Percentiles rank a stretch among this genome's conserved stretches.
Conservation (phyloP, 78 protist species). For the Dictyostelium capitatum region DNA sequence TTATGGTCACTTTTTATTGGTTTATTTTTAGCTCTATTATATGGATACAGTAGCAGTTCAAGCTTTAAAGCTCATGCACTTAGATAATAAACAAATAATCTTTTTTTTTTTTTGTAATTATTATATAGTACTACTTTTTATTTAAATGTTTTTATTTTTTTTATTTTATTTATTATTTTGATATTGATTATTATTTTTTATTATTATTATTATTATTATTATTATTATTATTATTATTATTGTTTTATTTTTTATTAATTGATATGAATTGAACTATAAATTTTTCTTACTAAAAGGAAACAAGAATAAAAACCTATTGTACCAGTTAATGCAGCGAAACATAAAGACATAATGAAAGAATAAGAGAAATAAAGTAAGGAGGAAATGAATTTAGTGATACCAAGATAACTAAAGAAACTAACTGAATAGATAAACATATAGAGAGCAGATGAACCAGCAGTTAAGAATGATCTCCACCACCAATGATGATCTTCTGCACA, state of each 20-base stretch:
- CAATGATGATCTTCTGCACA: constrained; percentile 96
- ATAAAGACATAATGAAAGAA: constrained; percentile 84
- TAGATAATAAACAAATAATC: not conserved
- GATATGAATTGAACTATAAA: constrained; percentile 88
- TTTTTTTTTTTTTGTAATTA: too few relatives aligned
- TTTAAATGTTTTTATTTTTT: not conserved
- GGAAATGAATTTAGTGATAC: constrained; percentile 74
- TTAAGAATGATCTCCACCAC: constrained; percentile 99
- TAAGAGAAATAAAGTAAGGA: constrained; percentile 94
- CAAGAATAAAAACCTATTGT: constrained; percentile 91
- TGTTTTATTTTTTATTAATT: constrained; percentile 16
- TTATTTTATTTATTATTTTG: not conserved
- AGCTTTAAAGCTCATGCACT: not conserved
- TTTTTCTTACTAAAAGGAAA: constrained; percentile 87
- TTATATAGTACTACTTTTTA: not conserved
- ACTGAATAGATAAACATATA: constrained; percentile 96
- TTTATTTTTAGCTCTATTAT: constrained; percentile 23
- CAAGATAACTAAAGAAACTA: constrained; percentile 87
- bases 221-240: not conserved
- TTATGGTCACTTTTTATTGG: constrained; percentile 46
- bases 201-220: not conserved
- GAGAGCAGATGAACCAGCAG: constrained; percentile 91
- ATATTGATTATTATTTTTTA: not conserved
- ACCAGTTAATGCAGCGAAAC: constrained; percentile 95
- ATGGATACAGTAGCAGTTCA: constrained; percentile 8